Conservation (phyloP, 2,329 filamentous ascomycete genomes). For the Aspergillus sp. region DNA sequence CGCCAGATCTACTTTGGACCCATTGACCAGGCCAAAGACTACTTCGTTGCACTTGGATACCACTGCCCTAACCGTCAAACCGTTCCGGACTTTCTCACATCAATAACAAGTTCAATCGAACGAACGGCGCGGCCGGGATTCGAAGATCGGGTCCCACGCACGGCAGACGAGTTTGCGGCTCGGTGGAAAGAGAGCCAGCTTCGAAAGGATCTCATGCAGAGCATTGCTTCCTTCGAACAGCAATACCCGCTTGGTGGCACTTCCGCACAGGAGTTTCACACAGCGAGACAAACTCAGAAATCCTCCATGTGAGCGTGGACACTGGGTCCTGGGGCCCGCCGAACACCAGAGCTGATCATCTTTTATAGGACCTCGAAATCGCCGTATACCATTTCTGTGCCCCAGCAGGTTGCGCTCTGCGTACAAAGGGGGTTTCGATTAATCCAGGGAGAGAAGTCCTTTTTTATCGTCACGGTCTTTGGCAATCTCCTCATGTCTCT, state of each 20-base stretch:
- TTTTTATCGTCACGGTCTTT: slow-evolving; percentile 65
- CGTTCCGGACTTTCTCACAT: slow-evolving; percentile 71
- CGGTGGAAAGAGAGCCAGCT: slow-evolving; percentile 54
- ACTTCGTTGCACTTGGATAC: slow-evolving; percentile 70
- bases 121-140: slow-evolving; percentile 58
- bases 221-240: slow-evolving; percentile 46
- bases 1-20: slow-evolving; percentile 75
- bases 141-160: slow-evolving; percentile 64
- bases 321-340: too few relatives aligned
- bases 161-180: slow-evolving; percentile 65
- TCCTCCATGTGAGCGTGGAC: too few relatives aligned
- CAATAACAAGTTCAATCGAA: slow-evolving; percentile 65
- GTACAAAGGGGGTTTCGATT: slow-evolving; percentile 77
- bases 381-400: slow-evolving; percentile 77
- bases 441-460: slow-evolving; percentile 70
- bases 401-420: slow-evolving; percentile 75
- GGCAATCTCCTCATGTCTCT: slow-evolving; percentile 75
- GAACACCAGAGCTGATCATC: too few relatives aligned
- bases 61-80: slow-evolving; percentile 68
- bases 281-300: slow-evolving; percentile 28
- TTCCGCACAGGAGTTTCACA: slow-evolving; percentile 35
- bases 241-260: slow-evolving; percentile 45
- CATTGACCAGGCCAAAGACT: slow-evolving; percentile 59
- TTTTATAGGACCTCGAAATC: slow-evolving; percentile 52
- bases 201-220: slow-evolving; percentile 45